phyloP scores from a whole-genome alignment of 352 stramenopile genomes.

The Elongisporangium senticosum region DNA sequence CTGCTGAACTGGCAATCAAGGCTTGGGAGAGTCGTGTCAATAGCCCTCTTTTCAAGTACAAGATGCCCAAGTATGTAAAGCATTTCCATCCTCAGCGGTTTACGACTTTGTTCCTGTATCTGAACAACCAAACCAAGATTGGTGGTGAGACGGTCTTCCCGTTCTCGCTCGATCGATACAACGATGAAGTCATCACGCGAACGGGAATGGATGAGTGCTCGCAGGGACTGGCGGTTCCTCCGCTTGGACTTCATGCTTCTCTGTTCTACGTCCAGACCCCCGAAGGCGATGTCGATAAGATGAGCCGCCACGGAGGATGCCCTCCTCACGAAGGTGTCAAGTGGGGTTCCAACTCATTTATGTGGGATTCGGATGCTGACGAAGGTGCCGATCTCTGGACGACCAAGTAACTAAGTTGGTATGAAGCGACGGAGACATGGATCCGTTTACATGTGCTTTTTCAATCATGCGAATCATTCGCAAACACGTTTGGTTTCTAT shows the following conservation, averaged over 20 bases:
- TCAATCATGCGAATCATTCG: not conserved
- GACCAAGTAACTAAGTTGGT: conserved; percentile 42
- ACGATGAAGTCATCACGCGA: conserved; percentile 60
- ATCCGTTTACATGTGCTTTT: not conserved
- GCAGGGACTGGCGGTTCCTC: conserved; percentile 62
- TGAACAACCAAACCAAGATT: conserved; percentile 92
- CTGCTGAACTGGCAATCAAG: conserved; percentile 58
- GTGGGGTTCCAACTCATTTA: conserved; percentile 84
- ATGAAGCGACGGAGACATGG: not conserved
- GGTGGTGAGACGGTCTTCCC: conserved; percentile 98
- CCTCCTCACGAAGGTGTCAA: conserved; percentile 83
- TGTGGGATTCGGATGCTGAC: conserved; percentile 81
- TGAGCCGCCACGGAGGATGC: conserved; percentile 79
- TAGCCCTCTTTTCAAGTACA: conserved; percentile 36
- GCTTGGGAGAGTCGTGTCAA: conserved; percentile 59
- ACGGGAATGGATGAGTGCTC: conserved; percentile 82
- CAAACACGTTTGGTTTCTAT: not conserved
- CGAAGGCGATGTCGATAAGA: conserved; percentile 63
- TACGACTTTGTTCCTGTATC: conserved; percentile 96
- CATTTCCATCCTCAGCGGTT: conserved; percentile 92
- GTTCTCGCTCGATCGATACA: conserved; percentile 73
- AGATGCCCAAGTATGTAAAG: conserved; percentile 52
- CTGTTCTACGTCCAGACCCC: conserved; percentile 85
- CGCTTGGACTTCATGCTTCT: conserved; percentile 60
- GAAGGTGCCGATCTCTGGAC: conserved; percentile 79